Evolutionary conservation across 768 basidiomycete genomes (phyloP).

Genomic region (Boletus sensibilis): DNA sequence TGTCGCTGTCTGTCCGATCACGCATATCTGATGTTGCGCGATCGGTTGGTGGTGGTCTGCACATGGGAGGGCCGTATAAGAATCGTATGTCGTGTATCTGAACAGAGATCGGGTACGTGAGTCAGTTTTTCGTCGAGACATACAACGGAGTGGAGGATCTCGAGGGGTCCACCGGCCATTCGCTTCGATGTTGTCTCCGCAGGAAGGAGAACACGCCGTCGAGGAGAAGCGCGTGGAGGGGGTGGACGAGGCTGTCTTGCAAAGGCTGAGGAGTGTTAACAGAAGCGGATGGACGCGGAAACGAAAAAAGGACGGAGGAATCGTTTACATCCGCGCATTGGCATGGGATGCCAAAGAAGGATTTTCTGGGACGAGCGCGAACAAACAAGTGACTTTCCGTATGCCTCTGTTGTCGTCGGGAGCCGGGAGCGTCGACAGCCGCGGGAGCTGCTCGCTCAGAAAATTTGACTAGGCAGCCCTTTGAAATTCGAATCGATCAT

Average conservation of each 20-base stretch:
- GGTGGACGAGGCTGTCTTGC: conserved; percentile 1
- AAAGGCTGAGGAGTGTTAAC: conserved; percentile 3
- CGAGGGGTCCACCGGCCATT: conserved; percentile 21
- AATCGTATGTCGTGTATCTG: conserved; percentile 11
- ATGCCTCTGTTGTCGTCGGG: conserved; percentile 25
- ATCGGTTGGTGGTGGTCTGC: conserved; percentile 22
- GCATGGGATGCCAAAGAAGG: conserved; percentile 21
- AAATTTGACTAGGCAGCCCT: conserved; percentile 24
- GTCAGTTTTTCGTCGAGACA: conserved; percentile 16
- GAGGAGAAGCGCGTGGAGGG: conserved; percentile 10
- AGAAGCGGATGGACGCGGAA: conserved; percentile 27
- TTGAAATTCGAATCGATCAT: conserved; percentile 27
- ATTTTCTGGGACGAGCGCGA: conserved; percentile 20
- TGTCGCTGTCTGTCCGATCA: conserved; percentile 39
- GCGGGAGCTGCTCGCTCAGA: conserved; percentile 20
- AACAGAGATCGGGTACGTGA: conserved; percentile 18
- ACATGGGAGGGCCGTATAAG: conserved; percentile 28
- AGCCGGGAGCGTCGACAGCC: conserved; percentile 25
- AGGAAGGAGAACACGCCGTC: conserved; percentile 7
- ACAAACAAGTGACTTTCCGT: conserved; percentile 22
- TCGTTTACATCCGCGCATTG: conserved; percentile 33
- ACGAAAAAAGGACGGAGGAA: conserved; percentile 27
- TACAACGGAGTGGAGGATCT: conserved; percentile 17
- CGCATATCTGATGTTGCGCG: conserved; percentile 14
- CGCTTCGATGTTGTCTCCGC: conserved; percentile 17